Evolutionary conservation across 2,329 filamentous ascomycete genomes (phyloP).

Genomic region (Exophiala bonariae): DNA sequence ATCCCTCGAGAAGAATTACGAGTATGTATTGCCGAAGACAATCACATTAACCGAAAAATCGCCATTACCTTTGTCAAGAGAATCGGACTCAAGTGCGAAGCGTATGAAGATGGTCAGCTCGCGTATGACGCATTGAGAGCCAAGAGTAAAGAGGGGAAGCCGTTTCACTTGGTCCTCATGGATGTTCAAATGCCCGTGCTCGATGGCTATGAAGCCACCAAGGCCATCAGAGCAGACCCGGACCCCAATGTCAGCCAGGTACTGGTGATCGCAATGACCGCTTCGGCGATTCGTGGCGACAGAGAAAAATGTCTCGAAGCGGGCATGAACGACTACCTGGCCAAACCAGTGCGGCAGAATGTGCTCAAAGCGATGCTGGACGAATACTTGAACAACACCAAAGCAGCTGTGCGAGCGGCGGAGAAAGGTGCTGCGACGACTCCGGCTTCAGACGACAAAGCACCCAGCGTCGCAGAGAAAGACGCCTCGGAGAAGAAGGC

Average conservation of each 20-base stretch:
- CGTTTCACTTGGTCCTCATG: slow-evolving; percentile 50
- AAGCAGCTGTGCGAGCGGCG: slow-evolving; percentile 8
- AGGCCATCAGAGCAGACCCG: slow-evolving; percentile 57
- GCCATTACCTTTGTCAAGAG: slow-evolving; percentile 46
- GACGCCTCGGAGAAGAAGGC: slow-evolving; percentile 7
- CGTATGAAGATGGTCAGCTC: slow-evolving; percentile 78
- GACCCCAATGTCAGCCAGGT: slow-evolving; percentile 76
- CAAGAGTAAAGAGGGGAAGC: slow-evolving; percentile 32
- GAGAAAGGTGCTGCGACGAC: slow-evolving; percentile 2
- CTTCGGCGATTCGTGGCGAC: slow-evolving; percentile 90
- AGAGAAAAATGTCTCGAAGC: slow-evolving; percentile 92
- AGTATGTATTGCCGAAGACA: slow-evolving; percentile 90
- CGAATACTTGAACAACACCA: slow-evolving; percentile 53
- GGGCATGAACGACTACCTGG: slow-evolving; percentile 96
- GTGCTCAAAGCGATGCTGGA: slow-evolving; percentile 82
- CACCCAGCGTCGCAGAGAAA: slow-evolving; percentile 7
- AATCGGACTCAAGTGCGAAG: slow-evolving; percentile 82
- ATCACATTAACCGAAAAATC: slow-evolving; percentile 46
- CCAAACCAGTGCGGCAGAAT: slow-evolving; percentile 89
- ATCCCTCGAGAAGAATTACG: slow-evolving; percentile 77
- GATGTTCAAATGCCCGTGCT: slow-evolving; percentile 51
- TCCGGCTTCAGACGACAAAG: slow-evolving; percentile 17
- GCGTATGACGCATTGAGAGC: slow-evolving; percentile 38
- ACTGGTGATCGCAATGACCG: slow-evolving; percentile 97
- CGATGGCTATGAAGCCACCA: slow-evolving; percentile 51